Conservation (phyloP, 306 rosid genomes). For the Sindora glabra region DNA sequence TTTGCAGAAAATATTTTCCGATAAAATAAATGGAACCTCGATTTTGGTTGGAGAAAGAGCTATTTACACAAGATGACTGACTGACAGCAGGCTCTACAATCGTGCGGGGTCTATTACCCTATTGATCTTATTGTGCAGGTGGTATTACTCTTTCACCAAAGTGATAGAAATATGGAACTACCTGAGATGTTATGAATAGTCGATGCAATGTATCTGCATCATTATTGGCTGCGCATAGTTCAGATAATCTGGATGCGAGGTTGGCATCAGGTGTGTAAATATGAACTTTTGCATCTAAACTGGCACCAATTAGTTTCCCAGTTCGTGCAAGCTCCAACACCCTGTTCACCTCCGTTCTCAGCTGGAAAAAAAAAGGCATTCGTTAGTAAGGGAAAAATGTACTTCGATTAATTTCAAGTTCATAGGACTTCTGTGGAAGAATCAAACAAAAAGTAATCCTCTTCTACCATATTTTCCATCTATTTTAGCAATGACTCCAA, state of each 20-base stretch:
- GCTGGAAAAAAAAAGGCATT: constrained; percentile 40
- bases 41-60: no score
- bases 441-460: background rate
- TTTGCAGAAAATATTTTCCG: no score
- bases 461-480: background rate
- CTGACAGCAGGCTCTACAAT: no score
- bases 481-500: background rate
- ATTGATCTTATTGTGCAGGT: no score
- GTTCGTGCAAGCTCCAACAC: constrained; percentile 81
- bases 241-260: constrained; percentile 55
- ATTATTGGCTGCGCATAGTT: constrained; percentile 47
- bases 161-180: constrained; percentile 14
- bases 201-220: constrained; percentile 71
- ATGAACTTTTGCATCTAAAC: constrained; percentile 88
- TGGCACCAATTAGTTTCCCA: constrained; percentile 75
- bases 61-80: no score
- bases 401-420: background rate
- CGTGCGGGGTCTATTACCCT: no score
- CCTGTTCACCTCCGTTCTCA: constrained; percentile 88
- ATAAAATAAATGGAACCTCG: no score
- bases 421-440: background rate
- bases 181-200: constrained; percentile 90
- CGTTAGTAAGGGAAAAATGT: constrained; percentile 14
- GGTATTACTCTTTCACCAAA: no score
- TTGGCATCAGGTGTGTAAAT: constrained; percentile 45